Conservation (phyloP, 78 protist genomes). For the Monosiga brevicollis region DNA sequence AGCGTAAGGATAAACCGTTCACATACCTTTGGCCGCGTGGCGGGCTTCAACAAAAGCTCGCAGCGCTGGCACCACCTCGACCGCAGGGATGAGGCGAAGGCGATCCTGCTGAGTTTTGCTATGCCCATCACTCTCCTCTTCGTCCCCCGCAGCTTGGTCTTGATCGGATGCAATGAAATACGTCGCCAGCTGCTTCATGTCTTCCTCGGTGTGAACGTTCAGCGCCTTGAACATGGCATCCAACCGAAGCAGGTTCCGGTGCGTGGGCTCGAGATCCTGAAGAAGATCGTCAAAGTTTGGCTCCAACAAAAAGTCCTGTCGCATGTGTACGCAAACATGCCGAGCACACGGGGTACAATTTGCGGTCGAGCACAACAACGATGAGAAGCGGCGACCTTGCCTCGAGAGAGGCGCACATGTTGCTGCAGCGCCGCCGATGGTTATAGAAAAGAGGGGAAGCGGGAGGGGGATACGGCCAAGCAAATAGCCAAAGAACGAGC, state of each 20-base stretch:
- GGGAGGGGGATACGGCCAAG: not conserved
- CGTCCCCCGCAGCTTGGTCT: not conserved
- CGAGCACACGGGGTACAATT: not conserved
- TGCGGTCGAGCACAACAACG: not conserved
- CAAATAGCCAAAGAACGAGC: conserved; percentile 17
- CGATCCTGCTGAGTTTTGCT: not conserved
- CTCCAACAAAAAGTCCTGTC: no score
- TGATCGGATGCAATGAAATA: conserved; percentile 14
- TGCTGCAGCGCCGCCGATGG: no score
- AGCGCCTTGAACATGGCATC: conserved; percentile 43
- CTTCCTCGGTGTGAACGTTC: conserved; percentile 26
- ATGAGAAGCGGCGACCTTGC: not conserved
- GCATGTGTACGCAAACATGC: not conserved
- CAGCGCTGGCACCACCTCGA: no score
- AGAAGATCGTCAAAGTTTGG: no score
- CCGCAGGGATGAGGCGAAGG: no score
- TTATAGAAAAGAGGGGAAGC: conserved; percentile 18
- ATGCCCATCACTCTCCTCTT: not conserved
- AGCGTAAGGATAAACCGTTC: not conserved
- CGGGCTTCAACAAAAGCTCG: no score
- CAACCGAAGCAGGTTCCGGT: no score
- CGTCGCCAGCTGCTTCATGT: conserved; percentile 26
- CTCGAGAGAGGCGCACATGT: no score
- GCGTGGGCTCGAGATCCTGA: no score
- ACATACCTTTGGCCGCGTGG: not conserved